Evolutionary conservation across 2,329 filamentous ascomycete species (phyloP).

Genomic region (Hypomyces rosellus): DNA sequence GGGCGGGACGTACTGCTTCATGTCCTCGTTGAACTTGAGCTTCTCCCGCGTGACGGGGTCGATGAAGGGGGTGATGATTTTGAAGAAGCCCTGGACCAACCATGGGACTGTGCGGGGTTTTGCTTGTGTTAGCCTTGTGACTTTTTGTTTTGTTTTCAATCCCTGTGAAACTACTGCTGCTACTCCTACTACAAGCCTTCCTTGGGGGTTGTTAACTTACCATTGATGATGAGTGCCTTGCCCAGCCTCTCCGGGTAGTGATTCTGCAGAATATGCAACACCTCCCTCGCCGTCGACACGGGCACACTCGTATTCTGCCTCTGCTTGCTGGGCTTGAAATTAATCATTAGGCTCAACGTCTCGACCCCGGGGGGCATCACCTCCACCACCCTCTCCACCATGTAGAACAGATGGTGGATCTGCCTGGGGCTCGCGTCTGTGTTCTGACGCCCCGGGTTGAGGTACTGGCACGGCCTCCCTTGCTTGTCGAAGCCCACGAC

Average conservation of each 20-base stretch:
- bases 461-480: slow-evolving; percentile 81
- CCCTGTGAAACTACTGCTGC: too few relatives aligned
- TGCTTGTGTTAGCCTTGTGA: neutral
- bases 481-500: slow-evolving; percentile 81
- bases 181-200: too few relatives aligned
- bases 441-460: slow-evolving; percentile 87
- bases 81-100: slow-evolving; percentile 91
- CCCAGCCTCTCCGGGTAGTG: slow-evolving; percentile 94
- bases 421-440: slow-evolving; percentile 80
- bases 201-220: too few relatives aligned
- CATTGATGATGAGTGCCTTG: slow-evolving; percentile 80
- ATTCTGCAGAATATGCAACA: slow-evolving; percentile 85
- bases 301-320: slow-evolving; percentile 68
- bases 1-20: slow-evolving; percentile 71
- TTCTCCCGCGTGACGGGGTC: slow-evolving; percentile 91
- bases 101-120: slow-evolving; percentile 61
- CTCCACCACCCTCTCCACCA: slow-evolving; percentile 86
- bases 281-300: slow-evolving; percentile 70
- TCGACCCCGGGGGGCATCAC: slow-evolving; percentile 84
- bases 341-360: slow-evolving; percentile 78
- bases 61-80: slow-evolving; percentile 91
- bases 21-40: slow-evolving; percentile 95
- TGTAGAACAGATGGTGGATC: slow-evolving; percentile 90
- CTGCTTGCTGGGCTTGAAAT: slow-evolving; percentile 76
- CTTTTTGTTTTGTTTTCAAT: too few relatives aligned